These are phyloP conservation scores for Carex parvula DNA, from an alignment of 176 grass and related monocot species.

Conservation along the genomic window DNA sequence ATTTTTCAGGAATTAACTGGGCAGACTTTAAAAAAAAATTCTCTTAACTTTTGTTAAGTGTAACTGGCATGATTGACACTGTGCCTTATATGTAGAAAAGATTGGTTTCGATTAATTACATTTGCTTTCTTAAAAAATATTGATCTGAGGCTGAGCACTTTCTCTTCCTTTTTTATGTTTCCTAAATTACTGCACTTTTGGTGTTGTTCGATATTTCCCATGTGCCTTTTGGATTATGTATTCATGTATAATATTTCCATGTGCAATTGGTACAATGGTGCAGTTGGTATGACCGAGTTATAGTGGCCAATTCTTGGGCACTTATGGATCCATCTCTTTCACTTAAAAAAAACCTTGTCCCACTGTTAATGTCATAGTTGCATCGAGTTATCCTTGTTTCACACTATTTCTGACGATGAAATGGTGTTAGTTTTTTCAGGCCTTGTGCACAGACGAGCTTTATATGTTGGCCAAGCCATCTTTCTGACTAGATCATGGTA, in stretches of 20 bases:
- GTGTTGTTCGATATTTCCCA: not conserved
- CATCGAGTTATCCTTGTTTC: not conserved
- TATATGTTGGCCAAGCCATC: not conserved
- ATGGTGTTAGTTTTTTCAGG: conserved; percentile 43
- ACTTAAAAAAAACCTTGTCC: not conserved
- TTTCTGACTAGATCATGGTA: conserved; percentile 12
- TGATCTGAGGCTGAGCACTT: not conserved
- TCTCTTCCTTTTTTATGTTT: not conserved
- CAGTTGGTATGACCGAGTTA: not conserved
- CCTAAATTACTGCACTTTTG: not conserved
- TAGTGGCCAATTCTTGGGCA: not conserved
- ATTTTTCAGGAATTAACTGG: not conserved
- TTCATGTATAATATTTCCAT: not conserved
- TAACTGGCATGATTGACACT: not conserved
- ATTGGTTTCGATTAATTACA: not conserved
- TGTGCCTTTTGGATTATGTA: not conserved
- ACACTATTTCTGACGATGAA: conserved; percentile 25
- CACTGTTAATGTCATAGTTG: not conserved
- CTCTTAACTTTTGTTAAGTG: not conserved
- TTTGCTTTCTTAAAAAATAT: not conserved
- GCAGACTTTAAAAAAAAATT: not conserved
- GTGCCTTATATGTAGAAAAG: not conserved
- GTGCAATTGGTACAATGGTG: not conserved
- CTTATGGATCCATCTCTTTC: not conserved
- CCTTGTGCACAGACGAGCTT: not conserved